Conservation (phyloP, 139 green algal genomes). For the Axilococcus clingmanii region DNA sequence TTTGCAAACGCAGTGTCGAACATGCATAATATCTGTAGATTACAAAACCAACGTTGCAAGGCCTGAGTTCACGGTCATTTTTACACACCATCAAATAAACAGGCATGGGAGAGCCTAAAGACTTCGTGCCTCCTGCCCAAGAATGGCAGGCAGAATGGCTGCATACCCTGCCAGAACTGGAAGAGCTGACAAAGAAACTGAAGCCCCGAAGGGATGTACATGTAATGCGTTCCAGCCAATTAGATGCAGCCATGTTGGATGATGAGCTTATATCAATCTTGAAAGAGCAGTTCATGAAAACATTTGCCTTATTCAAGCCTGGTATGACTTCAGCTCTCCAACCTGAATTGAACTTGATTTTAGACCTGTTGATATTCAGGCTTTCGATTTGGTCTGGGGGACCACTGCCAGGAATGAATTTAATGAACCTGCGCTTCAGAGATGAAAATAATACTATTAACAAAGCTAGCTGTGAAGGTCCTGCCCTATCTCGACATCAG, state of each 20-base stretch:
- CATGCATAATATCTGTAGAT: too few relatives aligned
- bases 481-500: slow-evolving; percentile 42
- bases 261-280: slow-evolving; percentile 69
- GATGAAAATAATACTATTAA: slow-evolving; percentile 33
- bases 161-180: slow-evolving; percentile 16
- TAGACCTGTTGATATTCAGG: slow-evolving; percentile 51
- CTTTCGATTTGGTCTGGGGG: slow-evolving; percentile 47
- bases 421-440: slow-evolving; percentile 84
- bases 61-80: too few relatives aligned
- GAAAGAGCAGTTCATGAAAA: slow-evolving; percentile 61
- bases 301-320: slow-evolving; percentile 53
- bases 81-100: too few relatives aligned
- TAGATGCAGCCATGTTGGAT: slow-evolving; percentile 72
- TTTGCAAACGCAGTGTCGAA: too few relatives aligned
- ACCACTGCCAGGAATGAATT: slow-evolving; percentile 63
- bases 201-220: too few relatives aligned
- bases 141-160: slow-evolving; percentile 32
- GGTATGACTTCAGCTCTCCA: slow-evolving; percentile 20
- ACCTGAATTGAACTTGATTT: slow-evolving; percentile 43
- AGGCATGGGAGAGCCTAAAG: too few relatives aligned
- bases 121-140: too few relatives aligned
- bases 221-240: slow-evolving; percentile 68
- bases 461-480: slow-evolving; percentile 50
- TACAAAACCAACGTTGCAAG: too few relatives aligned
- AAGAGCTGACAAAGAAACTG: slow-evolving; percentile 18